Percentiles rank a stretch among this genome's conserved stretches.
These are phyloP conservation scores for Agrostemma githago DNA, from an alignment of 148 eudicot species.

Conservation along the genomic window DNA sequence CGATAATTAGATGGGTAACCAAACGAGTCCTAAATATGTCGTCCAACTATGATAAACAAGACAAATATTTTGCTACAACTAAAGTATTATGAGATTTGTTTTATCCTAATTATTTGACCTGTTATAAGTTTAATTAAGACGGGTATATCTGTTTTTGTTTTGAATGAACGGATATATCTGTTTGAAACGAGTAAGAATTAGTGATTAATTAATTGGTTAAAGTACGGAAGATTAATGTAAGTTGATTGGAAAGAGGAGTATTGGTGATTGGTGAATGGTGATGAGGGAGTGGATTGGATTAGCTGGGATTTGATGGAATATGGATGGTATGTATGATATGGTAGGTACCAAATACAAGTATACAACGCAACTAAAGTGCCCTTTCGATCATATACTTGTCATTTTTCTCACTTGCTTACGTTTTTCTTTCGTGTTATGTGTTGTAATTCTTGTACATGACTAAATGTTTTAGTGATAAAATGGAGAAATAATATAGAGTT, in stretches of 20 bases:
- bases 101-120: too few relatives aligned
- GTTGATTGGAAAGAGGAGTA: conserved; percentile 6
- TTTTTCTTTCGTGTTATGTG: neutral
- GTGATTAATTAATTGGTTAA: neutral
- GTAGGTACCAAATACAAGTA: neutral
- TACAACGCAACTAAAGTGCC: neutral
- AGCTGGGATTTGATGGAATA: conserved; percentile 15
- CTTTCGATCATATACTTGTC: conserved; percentile 3
- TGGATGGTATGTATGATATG: neutral
- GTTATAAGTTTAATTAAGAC: too few relatives aligned
- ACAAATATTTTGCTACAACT: too few relatives aligned
- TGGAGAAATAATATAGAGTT: neutral
- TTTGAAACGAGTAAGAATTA: too few relatives aligned
- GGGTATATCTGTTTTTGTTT: too few relatives aligned
- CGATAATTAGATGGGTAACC: too few relatives aligned
- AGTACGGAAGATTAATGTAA: neutral
- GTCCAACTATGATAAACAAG: too few relatives aligned
- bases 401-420: neutral
- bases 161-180: too few relatives aligned
- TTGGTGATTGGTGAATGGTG: neutral
- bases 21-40: too few relatives aligned
- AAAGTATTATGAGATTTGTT: too few relatives aligned
- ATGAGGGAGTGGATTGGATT: conserved; percentile 5
- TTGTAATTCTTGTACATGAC: too few relatives aligned
- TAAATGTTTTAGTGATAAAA: too few relatives aligned